Evolutionary conservation across 163 green algal species (phyloP), one percentile per base, ranked within the genome.

Genomic region (Chloromonas sp.): DNA sequence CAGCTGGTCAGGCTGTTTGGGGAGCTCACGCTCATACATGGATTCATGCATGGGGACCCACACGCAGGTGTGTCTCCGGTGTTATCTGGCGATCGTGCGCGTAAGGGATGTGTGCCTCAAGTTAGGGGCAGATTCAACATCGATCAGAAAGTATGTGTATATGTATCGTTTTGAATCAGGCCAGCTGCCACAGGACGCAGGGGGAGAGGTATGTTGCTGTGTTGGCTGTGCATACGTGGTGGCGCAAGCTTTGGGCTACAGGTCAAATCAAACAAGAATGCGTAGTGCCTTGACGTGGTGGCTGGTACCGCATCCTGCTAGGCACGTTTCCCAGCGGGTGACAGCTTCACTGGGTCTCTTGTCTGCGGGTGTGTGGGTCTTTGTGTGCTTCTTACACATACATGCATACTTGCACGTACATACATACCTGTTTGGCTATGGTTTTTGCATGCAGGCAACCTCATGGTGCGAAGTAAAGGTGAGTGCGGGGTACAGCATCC

Each of bases 21-120:
- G 0, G 90, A 98, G 85, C 95, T 96, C 87, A 94, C 93, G 1
- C 96, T 96, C 84, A 62, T 92, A 0, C 87, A 95, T 58, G 96
- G 81, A 62, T 84, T 90, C 84, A 86, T 97, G 61, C 96, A 98
- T 84, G 94, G 88, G 0, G 96, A 98, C 88, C 91, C 92, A 0
- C 94, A 97, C 82, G 91, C 94, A 1, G 94, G 89, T 74, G 66
- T 11, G 66, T 74, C 5, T 11, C 66, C 36, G 36, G 36, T 36
- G 36, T 36, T 36, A 36, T 36, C 36, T 36, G 36, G 36, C 36
- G 36, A 36, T 36, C 36, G 36, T 36, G 36, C 36, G 36, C 36
- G 36, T 36, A 36, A 36, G 36, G 36, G 36, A 36, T 36, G 36
- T 36, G 36, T 36, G 36, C 36, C 36, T 36, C 36, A 36, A 36